Percentiles rank a stretch among this genome's conserved stretches.
phyloP scores from a whole-genome alignment of 305 asterid genomes.

The Ajuga reptans region DNA sequence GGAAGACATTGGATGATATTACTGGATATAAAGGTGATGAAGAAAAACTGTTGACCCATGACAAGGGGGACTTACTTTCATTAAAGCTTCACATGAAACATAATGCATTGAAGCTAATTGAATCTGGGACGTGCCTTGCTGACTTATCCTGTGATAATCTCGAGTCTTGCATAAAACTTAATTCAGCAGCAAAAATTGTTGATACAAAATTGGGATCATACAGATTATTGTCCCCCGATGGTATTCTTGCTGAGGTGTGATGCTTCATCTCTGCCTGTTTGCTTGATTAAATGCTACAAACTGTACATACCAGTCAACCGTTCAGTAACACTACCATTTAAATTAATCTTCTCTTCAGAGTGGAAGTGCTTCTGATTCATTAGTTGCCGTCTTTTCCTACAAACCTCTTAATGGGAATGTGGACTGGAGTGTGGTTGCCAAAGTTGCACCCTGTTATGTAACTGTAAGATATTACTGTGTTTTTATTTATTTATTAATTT shows the following conservation, averaged over 20 bases:
- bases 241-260: slow-evolving; percentile 85
- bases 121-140: slow-evolving; percentile 65
- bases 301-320: not conserved
- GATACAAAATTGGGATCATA: slow-evolving; percentile 82
- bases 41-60: slow-evolving; percentile 40
- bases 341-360: slow-evolving; percentile 49
- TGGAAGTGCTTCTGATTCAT: slow-evolving; percentile 66
- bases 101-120: slow-evolving; percentile 83
- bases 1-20: slow-evolving; percentile 78
- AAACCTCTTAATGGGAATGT: slow-evolving; percentile 77
- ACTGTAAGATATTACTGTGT: slow-evolving; percentile 49
- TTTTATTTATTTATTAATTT: slow-evolving; percentile 4
- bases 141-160: slow-evolving; percentile 91
- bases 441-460: slow-evolving; percentile 91
- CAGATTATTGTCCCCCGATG: slow-evolving; percentile 78
- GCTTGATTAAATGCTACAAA: not conserved
- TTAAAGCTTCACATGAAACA: slow-evolving; percentile 90
- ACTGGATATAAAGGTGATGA: slow-evolving; percentile 73
- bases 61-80: slow-evolving; percentile 47
- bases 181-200: slow-evolving; percentile 65
- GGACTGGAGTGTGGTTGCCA: slow-evolving; percentile 90
- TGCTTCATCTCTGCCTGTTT: slow-evolving; percentile 13
- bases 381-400: slow-evolving; percentile 76
- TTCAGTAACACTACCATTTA: not conserved
- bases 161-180: slow-evolving; percentile 64